These are phyloP conservation scores for Rhodomyrtus psidioides DNA, from an alignment of 441 rosid species.

Conservation along the genomic window DNA sequence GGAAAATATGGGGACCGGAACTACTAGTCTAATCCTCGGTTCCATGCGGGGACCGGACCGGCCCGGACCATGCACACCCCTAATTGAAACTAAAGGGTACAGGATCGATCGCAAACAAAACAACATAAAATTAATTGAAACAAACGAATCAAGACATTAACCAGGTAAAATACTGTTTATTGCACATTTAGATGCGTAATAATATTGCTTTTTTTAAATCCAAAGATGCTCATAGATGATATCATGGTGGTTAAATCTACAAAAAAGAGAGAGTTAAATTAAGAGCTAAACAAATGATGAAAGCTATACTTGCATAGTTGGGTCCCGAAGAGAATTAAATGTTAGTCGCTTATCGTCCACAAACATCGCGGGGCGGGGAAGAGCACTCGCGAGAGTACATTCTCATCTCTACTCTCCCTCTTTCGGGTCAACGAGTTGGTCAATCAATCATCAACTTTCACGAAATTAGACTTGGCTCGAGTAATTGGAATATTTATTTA, in stretches of 20 bases:
- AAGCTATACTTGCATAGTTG: not conserved
- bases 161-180: rapidly evolving
- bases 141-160: rapidly evolving
- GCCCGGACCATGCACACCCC: too few relatives aligned
- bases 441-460: not conserved
- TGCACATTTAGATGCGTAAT: rapidly evolving
- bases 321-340: not conserved
- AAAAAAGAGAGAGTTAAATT: not conserved
- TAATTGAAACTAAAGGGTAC: too few relatives aligned
- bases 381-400: not conserved
- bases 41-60: too few relatives aligned
- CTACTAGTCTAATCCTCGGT: too few relatives aligned
- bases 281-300: not conserved
- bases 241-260: not conserved
- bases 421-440: not conserved
- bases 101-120: too few relatives aligned
- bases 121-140: too few relatives aligned
- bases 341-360: not conserved
- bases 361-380: not conserved
- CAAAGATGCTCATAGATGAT: not conserved
- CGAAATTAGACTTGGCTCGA: not conserved
- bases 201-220: not conserved
- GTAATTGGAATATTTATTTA: not conserved
- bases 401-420: not conserved
- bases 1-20: too few relatives aligned